Conservation (phyloP, 2,329 filamentous ascomycete genomes). For the Xylariaceae sp. region DNA sequence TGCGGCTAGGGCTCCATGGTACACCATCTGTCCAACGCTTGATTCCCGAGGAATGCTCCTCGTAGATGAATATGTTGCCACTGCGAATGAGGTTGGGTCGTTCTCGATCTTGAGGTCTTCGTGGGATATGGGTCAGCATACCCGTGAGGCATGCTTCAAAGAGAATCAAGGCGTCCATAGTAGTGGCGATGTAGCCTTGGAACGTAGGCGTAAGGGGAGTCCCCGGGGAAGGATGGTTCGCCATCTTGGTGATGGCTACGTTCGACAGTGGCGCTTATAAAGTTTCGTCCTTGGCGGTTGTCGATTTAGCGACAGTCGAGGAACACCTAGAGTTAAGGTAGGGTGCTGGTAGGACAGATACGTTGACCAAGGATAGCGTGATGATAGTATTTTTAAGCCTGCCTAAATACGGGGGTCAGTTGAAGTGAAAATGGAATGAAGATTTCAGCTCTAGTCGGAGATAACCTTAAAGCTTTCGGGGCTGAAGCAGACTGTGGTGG, state of each 20-base stretch:
- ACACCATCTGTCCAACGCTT: slow-evolving; percentile 93
- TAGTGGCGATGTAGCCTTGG: slow-evolving; percentile 61
- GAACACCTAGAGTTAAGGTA: neutral
- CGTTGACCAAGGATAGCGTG: neutral
- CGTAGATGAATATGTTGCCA: slow-evolving; percentile 85
- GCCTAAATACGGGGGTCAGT: neutral
- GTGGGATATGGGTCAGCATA: slow-evolving; percentile 66
- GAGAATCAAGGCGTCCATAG: slow-evolving; percentile 69
- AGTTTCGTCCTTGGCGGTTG: neutral
- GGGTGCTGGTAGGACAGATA: neutral
- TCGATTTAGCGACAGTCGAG: neutral
- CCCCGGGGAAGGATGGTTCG: slow-evolving; percentile 24
- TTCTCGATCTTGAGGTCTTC: slow-evolving; percentile 82
- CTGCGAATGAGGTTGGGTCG: slow-evolving; percentile 70
- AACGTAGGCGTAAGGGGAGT: slow-evolving; percentile 57
- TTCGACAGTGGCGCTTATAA: neutral
- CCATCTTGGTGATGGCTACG: slow-evolving; percentile 22
- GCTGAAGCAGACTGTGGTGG: neutral
- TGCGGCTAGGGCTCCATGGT: slow-evolving; percentile 83
- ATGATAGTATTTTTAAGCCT: neutral
- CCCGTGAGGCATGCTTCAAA: slow-evolving; percentile 75
- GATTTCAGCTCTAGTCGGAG: neutral
- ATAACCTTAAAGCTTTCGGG: neutral
- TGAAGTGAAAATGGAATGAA: neutral
- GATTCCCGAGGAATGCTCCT: slow-evolving; percentile 84